phyloP scores from a whole-genome alignment of 257 asterid genomes.

The Coffea eugenioides region DNA sequence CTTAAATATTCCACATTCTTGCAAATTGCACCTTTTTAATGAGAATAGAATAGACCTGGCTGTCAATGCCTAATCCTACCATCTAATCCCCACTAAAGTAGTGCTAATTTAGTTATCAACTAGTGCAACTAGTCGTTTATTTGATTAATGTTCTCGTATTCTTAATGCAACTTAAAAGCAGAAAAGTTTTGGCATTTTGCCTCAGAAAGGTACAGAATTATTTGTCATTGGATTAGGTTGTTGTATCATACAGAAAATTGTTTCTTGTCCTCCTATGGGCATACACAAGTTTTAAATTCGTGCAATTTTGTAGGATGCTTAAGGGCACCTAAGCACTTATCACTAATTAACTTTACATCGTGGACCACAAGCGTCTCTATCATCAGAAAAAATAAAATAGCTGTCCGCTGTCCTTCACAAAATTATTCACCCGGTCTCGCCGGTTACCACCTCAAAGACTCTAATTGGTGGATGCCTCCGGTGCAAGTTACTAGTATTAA shows the following conservation, averaged over 20 bases:
- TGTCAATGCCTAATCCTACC: slow-evolving; percentile 2
- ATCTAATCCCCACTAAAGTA: not conserved
- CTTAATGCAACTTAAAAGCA: not conserved
- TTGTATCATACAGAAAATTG: not conserved
- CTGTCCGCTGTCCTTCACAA: not conserved
- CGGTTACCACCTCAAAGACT: too few relatives aligned
- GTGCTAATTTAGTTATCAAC: slow-evolving; percentile 1
- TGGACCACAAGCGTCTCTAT: slow-evolving; percentile 3
- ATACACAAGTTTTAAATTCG: not conserved
- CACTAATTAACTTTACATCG: not conserved
- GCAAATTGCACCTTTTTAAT: slow-evolving; percentile 19
- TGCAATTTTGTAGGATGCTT: not conserved
- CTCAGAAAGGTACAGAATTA: not conserved
- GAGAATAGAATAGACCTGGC: not conserved
- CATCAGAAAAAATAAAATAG: not conserved
- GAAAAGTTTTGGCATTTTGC: not conserved
- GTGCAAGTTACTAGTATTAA: not conserved
- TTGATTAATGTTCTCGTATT: not conserved
- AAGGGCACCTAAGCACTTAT: slow-evolving; percentile 12
- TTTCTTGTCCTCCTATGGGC: too few relatives aligned
- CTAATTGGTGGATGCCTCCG: not conserved
- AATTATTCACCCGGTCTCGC: not conserved
- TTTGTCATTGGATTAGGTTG: not conserved
- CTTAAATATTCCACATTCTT: not conserved
- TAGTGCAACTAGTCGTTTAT: slow-evolving; percentile 9